Percentiles rank a stretch among this genome's conserved stretches.
These are phyloP conservation scores for Dioscorea cayenensis DNA, from an alignment of 116 monocot species.

Conservation along the genomic window DNA sequence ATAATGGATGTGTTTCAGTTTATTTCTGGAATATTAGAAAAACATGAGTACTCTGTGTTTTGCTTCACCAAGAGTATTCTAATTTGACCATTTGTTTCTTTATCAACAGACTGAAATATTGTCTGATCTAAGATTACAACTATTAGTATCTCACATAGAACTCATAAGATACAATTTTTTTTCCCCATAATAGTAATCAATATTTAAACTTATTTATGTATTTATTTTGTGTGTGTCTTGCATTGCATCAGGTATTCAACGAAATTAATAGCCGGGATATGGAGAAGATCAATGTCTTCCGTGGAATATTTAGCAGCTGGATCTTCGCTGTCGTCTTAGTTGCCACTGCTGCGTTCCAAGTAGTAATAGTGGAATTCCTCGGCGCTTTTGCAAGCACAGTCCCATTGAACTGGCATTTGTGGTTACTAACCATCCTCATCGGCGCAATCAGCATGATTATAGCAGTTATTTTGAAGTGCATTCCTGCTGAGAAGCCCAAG, in stretches of 20 bases:
- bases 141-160: too few relatives aligned
- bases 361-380: slow-evolving; percentile 77
- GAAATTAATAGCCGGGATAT: slow-evolving; percentile 93
- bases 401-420: slow-evolving; percentile 62
- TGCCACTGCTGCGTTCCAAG: slow-evolving; percentile 63
- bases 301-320: slow-evolving; percentile 80
- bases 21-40: too few relatives aligned
- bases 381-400: slow-evolving; percentile 88
- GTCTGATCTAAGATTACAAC: too few relatives aligned
- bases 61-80: too few relatives aligned
- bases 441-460: slow-evolving; percentile 72
- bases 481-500: slow-evolving; percentile 45
- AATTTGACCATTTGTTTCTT: too few relatives aligned
- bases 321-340: slow-evolving; percentile 56
- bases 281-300: slow-evolving; percentile 83
- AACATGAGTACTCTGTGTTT: too few relatives aligned
- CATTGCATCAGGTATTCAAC: slow-evolving; percentile 71
- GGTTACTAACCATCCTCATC: slow-evolving; percentile 63
- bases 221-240: not conserved
- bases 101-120: too few relatives aligned
- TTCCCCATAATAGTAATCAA: not conserved
- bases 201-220: not conserved
- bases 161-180: not conserved
- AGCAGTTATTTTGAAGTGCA: slow-evolving; percentile 63
- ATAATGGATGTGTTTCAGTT: not conserved